A percentile compares a stretch with the other conserved stretches of the same genome.
phyloP scores from a whole-genome alignment of 2,329 filamentous ascomycete species.

The Aspergillus sp. region DNA sequence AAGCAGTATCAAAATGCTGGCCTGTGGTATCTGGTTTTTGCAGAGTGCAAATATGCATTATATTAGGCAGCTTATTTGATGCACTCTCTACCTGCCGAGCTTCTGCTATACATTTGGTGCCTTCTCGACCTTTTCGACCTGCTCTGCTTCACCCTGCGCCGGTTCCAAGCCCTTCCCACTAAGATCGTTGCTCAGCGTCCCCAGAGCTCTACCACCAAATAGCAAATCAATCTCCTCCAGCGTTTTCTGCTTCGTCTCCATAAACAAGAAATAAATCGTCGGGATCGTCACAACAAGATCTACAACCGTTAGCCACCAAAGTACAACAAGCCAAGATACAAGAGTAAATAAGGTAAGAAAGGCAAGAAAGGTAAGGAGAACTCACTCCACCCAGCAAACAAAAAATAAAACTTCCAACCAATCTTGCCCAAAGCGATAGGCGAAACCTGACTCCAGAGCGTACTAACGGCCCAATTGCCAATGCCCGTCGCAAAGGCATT shows the following conservation, averaged over 20 bases:
- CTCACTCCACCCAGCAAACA: slow-evolving; percentile 55
- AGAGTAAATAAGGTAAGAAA: too few species aligned
- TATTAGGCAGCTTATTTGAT: too few species aligned
- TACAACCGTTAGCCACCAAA: slow-evolving; percentile 15
- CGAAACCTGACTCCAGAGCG: slow-evolving; percentile 59
- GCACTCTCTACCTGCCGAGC: too few species aligned
- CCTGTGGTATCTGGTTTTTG: too few species aligned
- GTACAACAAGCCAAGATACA: too few species aligned
- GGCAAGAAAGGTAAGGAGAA: not conserved
- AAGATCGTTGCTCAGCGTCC: slow-evolving; percentile 30
- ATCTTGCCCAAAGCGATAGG: slow-evolving; percentile 53
- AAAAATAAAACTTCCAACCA: slow-evolving; percentile 57
- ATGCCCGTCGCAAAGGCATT: slow-evolving; percentile 59
- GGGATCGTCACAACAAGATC: slow-evolving; percentile 39
- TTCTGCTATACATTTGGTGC: too few species aligned
- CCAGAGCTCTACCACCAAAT: slow-evolving; percentile 54
- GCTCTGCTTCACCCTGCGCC: too few species aligned
- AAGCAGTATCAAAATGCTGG: too few species aligned
- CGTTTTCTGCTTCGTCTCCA: slow-evolving; percentile 53
- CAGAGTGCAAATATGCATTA: too few species aligned
- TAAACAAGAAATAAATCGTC: slow-evolving; percentile 54
- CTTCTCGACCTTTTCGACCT: too few species aligned
- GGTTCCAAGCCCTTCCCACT: too few species aligned
- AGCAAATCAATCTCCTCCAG: slow-evolving; percentile 61
- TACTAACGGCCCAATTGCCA: slow-evolving; percentile 60